Base-by-base conservation (phyloP, 176 grass and related monocot genomes). In the Leersia perrieri region DNA sequence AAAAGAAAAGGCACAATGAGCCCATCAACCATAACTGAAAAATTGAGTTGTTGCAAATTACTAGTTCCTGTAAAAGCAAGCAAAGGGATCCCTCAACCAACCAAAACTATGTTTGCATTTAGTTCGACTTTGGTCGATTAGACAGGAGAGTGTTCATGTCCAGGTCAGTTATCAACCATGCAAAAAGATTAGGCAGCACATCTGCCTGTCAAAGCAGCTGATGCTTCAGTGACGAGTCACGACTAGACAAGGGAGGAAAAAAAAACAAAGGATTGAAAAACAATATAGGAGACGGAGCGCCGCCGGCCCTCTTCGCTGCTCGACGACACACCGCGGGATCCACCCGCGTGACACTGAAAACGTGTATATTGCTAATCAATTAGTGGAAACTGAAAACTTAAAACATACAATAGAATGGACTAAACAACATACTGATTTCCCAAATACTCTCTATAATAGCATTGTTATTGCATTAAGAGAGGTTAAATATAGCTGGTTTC, bases 181-280 rank as follows among this genome's bases (percentile, higher is more conserved):
- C 68, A 85, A n/a, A n/a, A 79, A 86, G 9, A 51, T 86, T 79
- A 42, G 76, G 76, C 25, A 80, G 60, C 58, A 32, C 82, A 64
- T 40, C 58, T 12, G 23, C 8, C 31, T 61, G 53, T 31, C 67
- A 13, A 78, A 64, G 66, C 83, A 64, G 29, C 66, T 23, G 35
- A 78, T 51, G 23, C 39, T 69, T 78, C 74, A 23, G 32, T 58
- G 53, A 58, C 35, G n/a, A n/a, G n/a, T n/a, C n/a, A n/a, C n/a
- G 42, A 44, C 11, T 57, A 44, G 68, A 58, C 27, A 22, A 40
- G 16, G 38, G 9, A 30, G n/a, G 55, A 6, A 53, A 38, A 47
- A 78, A 78, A n/a, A n/a, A n/a, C n/a, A 58, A 25, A 58, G 53
- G 49, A n/a, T 20, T 53, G 49, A n/a, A 25, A 58, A 58, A 58